These are phyloP conservation scores for Immersiporthe knoxdaviesiana DNA, from an alignment of 2,329 filamentous ascomycete species.

Conservation along the genomic window DNA sequence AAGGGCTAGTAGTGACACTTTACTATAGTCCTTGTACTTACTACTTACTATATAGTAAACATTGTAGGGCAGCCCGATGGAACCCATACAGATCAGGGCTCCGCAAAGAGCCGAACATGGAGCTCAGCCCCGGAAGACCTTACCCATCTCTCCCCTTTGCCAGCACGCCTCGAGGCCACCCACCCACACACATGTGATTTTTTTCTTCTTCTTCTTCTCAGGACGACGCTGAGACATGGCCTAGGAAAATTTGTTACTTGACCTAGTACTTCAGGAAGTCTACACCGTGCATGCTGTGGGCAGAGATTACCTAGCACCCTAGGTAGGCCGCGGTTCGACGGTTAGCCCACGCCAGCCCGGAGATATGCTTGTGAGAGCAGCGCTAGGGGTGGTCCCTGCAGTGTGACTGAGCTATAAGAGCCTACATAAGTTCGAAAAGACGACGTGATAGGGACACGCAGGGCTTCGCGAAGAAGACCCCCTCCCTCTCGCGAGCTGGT, in stretches of 20 bases:
- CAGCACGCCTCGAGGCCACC: too few relatives aligned
- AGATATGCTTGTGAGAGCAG: neutral
- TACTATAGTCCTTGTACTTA: too few relatives aligned
- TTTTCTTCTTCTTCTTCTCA: neutral
- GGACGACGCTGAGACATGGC: neutral
- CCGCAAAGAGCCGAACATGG: neutral
- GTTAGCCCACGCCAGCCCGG: slow-evolving; percentile 1
- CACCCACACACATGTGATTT: too few relatives aligned
- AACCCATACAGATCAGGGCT: neutral
- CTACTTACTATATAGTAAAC: too few relatives aligned
- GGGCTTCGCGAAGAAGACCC: neutral
- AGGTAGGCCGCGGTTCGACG: neutral
- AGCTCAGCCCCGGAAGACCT: neutral
- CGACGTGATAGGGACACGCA: neutral
- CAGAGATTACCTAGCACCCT: too few relatives aligned
- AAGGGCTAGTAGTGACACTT: neutral
- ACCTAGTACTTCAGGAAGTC: slow-evolving; percentile 8
- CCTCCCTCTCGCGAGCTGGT: neutral
- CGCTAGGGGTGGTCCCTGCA: slow-evolving; percentile 1
- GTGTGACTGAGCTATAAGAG: slow-evolving; percentile 1
- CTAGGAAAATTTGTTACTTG: neutral
- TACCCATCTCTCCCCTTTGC: neutral
- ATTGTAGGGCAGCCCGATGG: neutral
- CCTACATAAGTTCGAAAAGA: neutral
- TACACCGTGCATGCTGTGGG: slow-evolving; percentile 1